Evolutionary conservation across 352 stramenopile species (phyloP).

Genomic region (Peronospora tabacina): DNA sequence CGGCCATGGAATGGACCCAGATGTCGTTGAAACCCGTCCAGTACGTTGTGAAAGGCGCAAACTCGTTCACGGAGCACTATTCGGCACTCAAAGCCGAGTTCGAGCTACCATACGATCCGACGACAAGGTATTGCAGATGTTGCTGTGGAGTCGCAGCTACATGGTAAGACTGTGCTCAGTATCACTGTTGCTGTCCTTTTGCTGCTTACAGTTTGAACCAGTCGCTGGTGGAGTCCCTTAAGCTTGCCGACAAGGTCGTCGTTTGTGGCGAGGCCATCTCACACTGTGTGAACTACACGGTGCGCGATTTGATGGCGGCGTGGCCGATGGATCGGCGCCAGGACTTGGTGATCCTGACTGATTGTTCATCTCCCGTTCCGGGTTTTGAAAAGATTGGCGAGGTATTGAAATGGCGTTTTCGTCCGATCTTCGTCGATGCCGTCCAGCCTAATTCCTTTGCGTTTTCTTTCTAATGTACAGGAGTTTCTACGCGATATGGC

Average conservation of each 20-base stretch:
- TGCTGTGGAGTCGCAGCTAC: neutral
- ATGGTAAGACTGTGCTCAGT: neutral
- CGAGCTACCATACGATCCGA: conserved; percentile 60
- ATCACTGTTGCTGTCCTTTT: neutral
- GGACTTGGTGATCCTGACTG: conserved; percentile 71
- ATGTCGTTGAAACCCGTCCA: conserved; percentile 52
- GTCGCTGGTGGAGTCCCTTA: conserved; percentile 78
- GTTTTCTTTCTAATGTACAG: conserved; percentile 15
- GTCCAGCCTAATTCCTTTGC: conserved; percentile 5
- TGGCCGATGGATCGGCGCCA: conserved; percentile 67
- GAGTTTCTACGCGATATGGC: conserved; percentile 60
- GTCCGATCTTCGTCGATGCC: neutral
- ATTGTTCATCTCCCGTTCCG: conserved; percentile 64
- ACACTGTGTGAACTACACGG: conserved; percentile 96
- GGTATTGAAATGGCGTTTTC: conserved; percentile 19
- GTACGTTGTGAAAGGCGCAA: conserved; percentile 91
- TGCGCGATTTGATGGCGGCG: conserved; percentile 84
- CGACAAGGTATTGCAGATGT: conserved; percentile 37
- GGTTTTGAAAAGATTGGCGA: conserved; percentile 63
- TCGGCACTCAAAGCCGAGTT: conserved; percentile 92
- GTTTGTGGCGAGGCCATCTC: conserved; percentile 92
- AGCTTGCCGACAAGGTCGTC: conserved; percentile 77
- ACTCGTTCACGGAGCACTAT: conserved; percentile 96
- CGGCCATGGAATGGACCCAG: conserved; percentile 83
- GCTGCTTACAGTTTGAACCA: conserved; percentile 70